Evolutionary conservation across 139 green algal genomes (phyloP), one percentile per base, ranked within the genome.

Genomic region (Pycnococcus provasolii): DNA sequence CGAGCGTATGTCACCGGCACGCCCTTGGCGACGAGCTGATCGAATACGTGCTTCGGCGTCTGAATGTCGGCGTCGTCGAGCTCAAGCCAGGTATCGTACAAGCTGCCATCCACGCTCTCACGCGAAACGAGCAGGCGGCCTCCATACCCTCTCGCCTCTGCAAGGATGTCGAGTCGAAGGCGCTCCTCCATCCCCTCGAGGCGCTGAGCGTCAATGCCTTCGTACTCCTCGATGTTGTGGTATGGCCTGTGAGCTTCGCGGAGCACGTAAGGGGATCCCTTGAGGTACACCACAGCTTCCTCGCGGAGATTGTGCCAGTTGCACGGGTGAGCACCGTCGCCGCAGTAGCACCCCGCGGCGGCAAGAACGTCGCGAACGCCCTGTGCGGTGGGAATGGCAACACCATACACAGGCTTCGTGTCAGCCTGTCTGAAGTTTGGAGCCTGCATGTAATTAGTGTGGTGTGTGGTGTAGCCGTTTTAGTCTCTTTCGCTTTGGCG

Each of bases 191-290:
- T 96, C 39, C 74, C 55, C 74, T 96, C 85, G 60, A 97, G 62
- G 8, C 91, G 79, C 4, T 67, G 67, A 0, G 75, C 70, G 47
- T 87, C 82, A 73, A 97, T 97, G 68, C 89, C 89, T 3, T 74
- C 83, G 75, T 97, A 97, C 82, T 97, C 91, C 72, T 84, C 75
- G 77, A 94, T 83, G 81, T 96, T 96, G 72, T 96, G 95, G 71
- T 94, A 92, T 15, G 90, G 89, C 45, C 84, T 26, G 72, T 81
- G 79, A 61, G 88, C 83, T 79, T 96, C 91, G 2, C 91, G 77
- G 73, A 97, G 83, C 67, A 96, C 91, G 73, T 90, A 95, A 40
- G 91, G 91, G 58, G 70, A 71, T 2, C 91, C 91, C 60, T 94
- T 95, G 73, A 97, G 82, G 78, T 96, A 96, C 57, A 96, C 82